Evolutionary conservation across 2,329 filamentous ascomycete species (phyloP).

Genomic region (Phaeosphaeriaceae sp.): DNA sequence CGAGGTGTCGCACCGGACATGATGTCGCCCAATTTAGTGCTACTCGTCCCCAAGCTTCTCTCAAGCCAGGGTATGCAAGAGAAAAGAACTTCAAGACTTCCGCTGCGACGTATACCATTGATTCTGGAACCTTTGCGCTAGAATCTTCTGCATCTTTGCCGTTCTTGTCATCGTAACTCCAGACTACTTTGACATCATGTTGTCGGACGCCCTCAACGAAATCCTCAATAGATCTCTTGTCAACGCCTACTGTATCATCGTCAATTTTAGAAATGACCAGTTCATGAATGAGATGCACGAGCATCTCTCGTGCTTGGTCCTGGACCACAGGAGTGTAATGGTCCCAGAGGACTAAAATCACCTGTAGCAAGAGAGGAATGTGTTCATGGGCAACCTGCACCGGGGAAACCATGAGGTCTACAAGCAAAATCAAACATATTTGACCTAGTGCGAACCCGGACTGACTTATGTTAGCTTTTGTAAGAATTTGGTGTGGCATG

Average conservation of each 20-base stretch:
- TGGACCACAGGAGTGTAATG: constrained; percentile 95
- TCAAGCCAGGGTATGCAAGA: constrained; percentile 81
- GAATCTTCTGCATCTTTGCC: constrained; percentile 72
- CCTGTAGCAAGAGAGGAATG: constrained; percentile 85
- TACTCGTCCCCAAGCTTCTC: constrained; percentile 88
- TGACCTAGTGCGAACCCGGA: constrained; percentile 91
- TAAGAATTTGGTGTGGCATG: not conserved
- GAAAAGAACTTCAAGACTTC: constrained; percentile 87
- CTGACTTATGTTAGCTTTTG: constrained; percentile 42
- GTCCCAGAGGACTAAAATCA: constrained; percentile 94
- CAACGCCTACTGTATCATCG: constrained; percentile 68
- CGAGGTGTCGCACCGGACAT: constrained; percentile 91
- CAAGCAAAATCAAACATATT: constrained; percentile 87
- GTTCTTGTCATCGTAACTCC: constrained; percentile 93
- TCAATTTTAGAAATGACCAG: constrained; percentile 82
- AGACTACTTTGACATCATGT: constrained; percentile 84
- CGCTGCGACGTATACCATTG: constrained; percentile 84
- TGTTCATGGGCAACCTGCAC: constrained; percentile 79
- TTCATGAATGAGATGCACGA: constrained; percentile 96
- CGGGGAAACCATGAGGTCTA: constrained; percentile 94
- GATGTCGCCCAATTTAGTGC: constrained; percentile 96
- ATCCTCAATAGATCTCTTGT: constrained; percentile 80
- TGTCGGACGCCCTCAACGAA: constrained; percentile 86
- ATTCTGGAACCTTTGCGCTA: constrained; percentile 78
- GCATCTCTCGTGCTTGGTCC: constrained; percentile 95